Evolutionary conservation across 1,284 basidiomycete genomes (phyloP).

Genomic region (Trametes hirsuta): DNA sequence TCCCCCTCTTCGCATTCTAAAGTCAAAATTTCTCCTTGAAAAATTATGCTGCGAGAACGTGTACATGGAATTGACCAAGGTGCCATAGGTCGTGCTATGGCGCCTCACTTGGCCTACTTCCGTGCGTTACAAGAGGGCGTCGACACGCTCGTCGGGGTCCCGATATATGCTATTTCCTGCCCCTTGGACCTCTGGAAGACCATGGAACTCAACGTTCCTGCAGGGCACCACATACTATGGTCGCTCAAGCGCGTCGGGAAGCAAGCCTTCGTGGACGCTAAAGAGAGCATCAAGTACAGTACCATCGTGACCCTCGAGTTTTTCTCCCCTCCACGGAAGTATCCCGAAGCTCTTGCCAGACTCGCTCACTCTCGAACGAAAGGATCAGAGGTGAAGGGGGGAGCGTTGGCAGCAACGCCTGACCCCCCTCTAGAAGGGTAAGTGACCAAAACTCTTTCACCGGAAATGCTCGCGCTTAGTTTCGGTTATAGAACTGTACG

Average conservation of each 20-base stretch:
- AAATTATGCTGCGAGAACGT: no score
- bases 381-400: not conserved
- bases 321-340: not conserved
- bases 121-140: not conserved
- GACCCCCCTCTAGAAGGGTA: not conserved
- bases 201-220: not conserved
- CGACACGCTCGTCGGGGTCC: not conserved
- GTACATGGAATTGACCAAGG: no score
- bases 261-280: not conserved
- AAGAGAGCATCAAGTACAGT: not conserved
- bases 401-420: not conserved
- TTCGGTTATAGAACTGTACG: constrained; percentile 4
- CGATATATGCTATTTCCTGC: not conserved
- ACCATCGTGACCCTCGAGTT: not conserved
- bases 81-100: no score
- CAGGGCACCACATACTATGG: not conserved
- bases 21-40: no score
- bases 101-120: not conserved
- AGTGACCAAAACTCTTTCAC: not conserved
- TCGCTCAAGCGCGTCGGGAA: not conserved
- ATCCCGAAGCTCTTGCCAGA: not conserved
- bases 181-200: not conserved
- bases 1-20: no score
- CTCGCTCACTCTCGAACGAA: not conserved
- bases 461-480: not conserved